Conservation (phyloP, 768 basidiomycete genomes). For the Mrakia frigida region DNA sequence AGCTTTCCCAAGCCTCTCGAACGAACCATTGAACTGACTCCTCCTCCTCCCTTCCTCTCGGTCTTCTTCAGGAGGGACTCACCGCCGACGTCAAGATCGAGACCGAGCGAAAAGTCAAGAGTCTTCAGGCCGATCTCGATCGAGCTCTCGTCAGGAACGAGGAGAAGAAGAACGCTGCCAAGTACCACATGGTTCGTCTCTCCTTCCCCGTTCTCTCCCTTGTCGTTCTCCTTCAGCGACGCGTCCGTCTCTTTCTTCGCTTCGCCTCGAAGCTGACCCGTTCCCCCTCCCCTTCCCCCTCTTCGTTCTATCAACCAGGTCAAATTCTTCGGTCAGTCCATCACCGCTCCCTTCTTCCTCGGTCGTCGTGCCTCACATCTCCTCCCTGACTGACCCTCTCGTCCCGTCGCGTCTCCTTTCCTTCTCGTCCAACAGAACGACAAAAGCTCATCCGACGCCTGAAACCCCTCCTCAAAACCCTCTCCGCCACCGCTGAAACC, state of each 20-base stretch:
- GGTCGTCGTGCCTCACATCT: background rate
- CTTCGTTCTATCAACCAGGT: slow-evolving; percentile 47
- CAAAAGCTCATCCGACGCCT: slow-evolving; percentile 79
- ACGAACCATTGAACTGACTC: background rate
- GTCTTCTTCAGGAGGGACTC: slow-evolving; percentile 57
- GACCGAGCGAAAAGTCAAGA: slow-evolving; percentile 70
- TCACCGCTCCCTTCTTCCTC: slow-evolving; percentile 35
- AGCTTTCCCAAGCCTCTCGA: background rate
- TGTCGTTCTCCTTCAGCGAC: background rate
- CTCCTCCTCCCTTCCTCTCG: background rate
- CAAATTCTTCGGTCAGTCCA: slow-evolving; percentile 78
- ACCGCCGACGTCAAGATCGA: slow-evolving; percentile 78
- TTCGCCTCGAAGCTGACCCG: too few species aligned
- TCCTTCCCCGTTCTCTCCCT: background rate
- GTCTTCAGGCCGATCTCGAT: slow-evolving; percentile 55
- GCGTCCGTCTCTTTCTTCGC: background rate
- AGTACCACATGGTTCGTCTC: slow-evolving; percentile 65
- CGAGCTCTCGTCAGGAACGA: slow-evolving; percentile 40
- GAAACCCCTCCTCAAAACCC: slow-evolving; percentile 39
- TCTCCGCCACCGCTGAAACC: slow-evolving; percentile 1
- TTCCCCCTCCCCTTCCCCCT: background rate
- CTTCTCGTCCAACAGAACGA: slow-evolving; percentile 56
- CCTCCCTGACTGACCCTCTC: background rate
- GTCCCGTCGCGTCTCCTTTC: background rate
- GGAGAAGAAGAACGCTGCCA: slow-evolving; percentile 60